phyloP scores from a whole-genome alignment of 2,329 filamentous ascomycete genomes.

The Fusarium nanum region DNA sequence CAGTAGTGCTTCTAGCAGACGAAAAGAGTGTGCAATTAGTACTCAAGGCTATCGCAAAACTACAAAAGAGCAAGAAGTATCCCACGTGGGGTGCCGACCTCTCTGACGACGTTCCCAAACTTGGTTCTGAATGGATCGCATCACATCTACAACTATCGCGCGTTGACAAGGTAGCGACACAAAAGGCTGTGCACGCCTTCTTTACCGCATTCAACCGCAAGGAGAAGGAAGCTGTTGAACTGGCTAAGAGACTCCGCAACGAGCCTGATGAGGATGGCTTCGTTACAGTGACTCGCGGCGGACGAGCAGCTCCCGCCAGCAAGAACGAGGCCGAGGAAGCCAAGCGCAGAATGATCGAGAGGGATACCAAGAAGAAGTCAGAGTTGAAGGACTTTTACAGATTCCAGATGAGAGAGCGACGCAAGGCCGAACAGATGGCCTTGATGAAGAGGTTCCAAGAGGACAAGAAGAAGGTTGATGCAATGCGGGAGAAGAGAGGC shows the following conservation, averaged over 20 bases:
- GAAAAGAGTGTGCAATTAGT: slow-evolving; percentile 79
- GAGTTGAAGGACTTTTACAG: slow-evolving; percentile 82
- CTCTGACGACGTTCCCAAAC: slow-evolving; percentile 62
- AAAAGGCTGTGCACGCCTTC: slow-evolving; percentile 83
- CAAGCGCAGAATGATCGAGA: slow-evolving; percentile 69
- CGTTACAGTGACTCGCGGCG: slow-evolving; percentile 87
- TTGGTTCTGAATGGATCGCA: slow-evolving; percentile 70
- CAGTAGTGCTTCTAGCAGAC: slow-evolving; percentile 86
- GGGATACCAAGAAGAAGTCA: slow-evolving; percentile 70
- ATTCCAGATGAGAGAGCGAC: slow-evolving; percentile 83
- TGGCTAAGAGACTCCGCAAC: slow-evolving; percentile 73
- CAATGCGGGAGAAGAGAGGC: slow-evolving; percentile 75
- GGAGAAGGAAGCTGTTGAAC: slow-evolving; percentile 72
- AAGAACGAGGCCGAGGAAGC: slow-evolving; percentile 76
- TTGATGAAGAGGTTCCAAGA: slow-evolving; percentile 79
- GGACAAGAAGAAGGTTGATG: slow-evolving; percentile 77
- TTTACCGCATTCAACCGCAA: slow-evolving; percentile 83
- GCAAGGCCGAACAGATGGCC: slow-evolving; percentile 78
- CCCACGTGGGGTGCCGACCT: slow-evolving; percentile 77
- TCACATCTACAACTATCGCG: slow-evolving; percentile 78
- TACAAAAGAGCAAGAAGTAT: slow-evolving; percentile 67
- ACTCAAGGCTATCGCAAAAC: slow-evolving; percentile 78
- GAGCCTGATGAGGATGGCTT: slow-evolving; percentile 96
- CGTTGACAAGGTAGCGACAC: slow-evolving; percentile 74
- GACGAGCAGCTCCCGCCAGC: slow-evolving; percentile 77